phyloP scores from a whole-genome alignment of 352 stramenopile species.

The Phytophthora parvispora region DNA sequence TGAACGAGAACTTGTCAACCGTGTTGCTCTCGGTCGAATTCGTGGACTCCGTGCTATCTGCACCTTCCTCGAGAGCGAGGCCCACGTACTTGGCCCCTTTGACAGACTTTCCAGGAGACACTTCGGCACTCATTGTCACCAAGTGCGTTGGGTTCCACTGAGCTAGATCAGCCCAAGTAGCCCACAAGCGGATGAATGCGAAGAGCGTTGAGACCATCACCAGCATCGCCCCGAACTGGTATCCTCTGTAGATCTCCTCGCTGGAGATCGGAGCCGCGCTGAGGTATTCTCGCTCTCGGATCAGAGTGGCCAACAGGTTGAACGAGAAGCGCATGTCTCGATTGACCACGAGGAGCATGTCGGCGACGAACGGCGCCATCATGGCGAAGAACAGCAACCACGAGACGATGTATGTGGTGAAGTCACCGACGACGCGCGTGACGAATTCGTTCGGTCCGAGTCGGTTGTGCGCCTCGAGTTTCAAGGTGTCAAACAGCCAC shows the following conservation, averaged over 20 bases:
- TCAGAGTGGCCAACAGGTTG: constrained; percentile 23
- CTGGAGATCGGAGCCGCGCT: constrained; percentile 35
- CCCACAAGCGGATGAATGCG: constrained; percentile 7
- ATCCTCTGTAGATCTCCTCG: constrained; percentile 39
- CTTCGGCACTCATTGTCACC: not conserved
- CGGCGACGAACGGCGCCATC: constrained; percentile 36
- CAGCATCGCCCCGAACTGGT: constrained; percentile 22
- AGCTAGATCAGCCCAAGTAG: constrained; percentile 11
- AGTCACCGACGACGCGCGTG: not conserved
- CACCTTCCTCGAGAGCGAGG: constrained; percentile 15
- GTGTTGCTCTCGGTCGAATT: not conserved
- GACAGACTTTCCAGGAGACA: not conserved
- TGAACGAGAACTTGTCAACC: not conserved
- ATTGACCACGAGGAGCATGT: constrained; percentile 45
- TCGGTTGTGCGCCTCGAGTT: not conserved
- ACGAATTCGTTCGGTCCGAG: not conserved
- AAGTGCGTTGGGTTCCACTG: constrained; percentile 21
- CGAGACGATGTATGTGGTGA: constrained; percentile 39
- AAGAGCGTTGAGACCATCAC: constrained; percentile 13
- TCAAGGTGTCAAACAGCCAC: constrained; percentile 19
- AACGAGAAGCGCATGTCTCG: constrained; percentile 54
- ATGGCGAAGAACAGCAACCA: constrained; percentile 37
- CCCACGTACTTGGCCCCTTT: constrained; percentile 10
- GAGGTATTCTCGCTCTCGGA: constrained; percentile 38
- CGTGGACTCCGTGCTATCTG: not conserved